A percentile compares a stretch with the other conserved stretches of the same genome.
phyloP scores from a whole-genome alignment of 164 flowering plant species.

The Magnolia sinica region DNA sequence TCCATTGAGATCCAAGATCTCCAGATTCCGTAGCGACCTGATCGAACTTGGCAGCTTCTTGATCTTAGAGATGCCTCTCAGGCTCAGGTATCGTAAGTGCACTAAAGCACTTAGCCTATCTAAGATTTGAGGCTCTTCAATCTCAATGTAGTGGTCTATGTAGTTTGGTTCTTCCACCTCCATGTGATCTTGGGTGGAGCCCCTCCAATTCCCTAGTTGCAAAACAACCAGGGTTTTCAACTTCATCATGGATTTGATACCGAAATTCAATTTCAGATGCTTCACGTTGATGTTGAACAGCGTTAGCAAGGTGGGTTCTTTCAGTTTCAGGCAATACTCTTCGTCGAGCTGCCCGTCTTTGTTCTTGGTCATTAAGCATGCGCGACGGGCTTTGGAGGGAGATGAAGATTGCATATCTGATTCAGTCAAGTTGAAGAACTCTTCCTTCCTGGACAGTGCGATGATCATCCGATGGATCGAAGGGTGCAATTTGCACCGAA shows the following conservation, averaged over 20 bases:
- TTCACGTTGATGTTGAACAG: constrained; percentile 28
- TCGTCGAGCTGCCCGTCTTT: neutral
- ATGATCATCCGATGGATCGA: constrained; percentile 18
- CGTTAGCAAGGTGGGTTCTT: neutral
- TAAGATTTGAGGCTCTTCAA: constrained; percentile 20
- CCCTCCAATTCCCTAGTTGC: constrained; percentile 40
- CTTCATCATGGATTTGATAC: constrained; percentile 10
- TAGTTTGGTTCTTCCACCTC: neutral
- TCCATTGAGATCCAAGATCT: constrained; percentile 35
- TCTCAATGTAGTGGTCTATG: constrained; percentile 31
- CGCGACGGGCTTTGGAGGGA: neutral
- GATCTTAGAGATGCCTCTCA: constrained; percentile 45
- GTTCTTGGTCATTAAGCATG: neutral
- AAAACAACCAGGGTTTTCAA: constrained; percentile 25
- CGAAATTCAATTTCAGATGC: constrained; percentile 13
- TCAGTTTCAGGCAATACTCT: neutral
- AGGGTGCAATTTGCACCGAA: constrained; percentile 24
- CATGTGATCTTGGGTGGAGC: neutral
- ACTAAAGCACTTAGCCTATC: constrained; percentile 13
- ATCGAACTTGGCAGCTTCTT: constrained; percentile 26
- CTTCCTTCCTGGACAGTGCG: neutral
- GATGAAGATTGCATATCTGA: neutral
- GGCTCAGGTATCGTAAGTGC: constrained; percentile 30
- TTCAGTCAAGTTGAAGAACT: constrained; percentile 18
- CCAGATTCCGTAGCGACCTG: constrained; percentile 17